phyloP scores from a whole-genome alignment of 2,329 filamentous ascomycete species.

The Lizonia empirigonia region DNA sequence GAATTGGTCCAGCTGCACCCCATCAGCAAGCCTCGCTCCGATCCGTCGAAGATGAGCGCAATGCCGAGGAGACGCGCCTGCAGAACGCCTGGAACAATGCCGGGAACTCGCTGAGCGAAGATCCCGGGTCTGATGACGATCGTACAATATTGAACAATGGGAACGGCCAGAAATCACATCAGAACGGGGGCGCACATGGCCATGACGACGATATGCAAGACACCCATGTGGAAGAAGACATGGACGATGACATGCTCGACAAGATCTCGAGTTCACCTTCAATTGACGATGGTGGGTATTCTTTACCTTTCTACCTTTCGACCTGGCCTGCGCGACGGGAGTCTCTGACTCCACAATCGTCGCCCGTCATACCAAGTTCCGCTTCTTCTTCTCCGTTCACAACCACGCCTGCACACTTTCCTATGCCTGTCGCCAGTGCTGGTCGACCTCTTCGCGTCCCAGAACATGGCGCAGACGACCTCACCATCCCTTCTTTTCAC shows the following conservation, averaged over 20 bases:
- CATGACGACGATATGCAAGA: constrained; percentile 64
- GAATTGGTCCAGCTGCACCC: constrained; percentile 66
- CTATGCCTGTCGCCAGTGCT: constrained; percentile 38
- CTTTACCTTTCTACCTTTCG: constrained; percentile 45
- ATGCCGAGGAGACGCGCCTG: constrained; percentile 72
- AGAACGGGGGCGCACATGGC: constrained; percentile 43
- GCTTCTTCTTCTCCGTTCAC: constrained; percentile 53
- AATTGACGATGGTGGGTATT: constrained; percentile 96
- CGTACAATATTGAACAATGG: constrained; percentile 30
- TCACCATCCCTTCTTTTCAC: constrained; percentile 39
- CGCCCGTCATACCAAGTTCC: constrained; percentile 33
- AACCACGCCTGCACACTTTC: constrained; percentile 52
- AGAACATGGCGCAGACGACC: constrained; percentile 36
- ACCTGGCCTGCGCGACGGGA: constrained; percentile 51
- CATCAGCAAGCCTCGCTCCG: constrained; percentile 87
- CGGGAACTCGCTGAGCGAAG: constrained; percentile 46
- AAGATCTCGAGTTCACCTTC: constrained; percentile 98
- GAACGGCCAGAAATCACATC: constrained; percentile 35
- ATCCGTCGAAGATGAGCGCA: constrained; percentile 75
- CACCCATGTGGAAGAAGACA: constrained; percentile 69
- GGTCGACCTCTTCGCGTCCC: constrained; percentile 30
- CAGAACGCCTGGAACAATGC: constrained; percentile 59
- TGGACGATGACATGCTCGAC: constrained; percentile 96
- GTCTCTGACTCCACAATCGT: constrained; percentile 49
- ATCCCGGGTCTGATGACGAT: constrained; percentile 67